phyloP scores from a whole-genome alignment of 441 rosid species.

The Erodium texanum region DNA sequence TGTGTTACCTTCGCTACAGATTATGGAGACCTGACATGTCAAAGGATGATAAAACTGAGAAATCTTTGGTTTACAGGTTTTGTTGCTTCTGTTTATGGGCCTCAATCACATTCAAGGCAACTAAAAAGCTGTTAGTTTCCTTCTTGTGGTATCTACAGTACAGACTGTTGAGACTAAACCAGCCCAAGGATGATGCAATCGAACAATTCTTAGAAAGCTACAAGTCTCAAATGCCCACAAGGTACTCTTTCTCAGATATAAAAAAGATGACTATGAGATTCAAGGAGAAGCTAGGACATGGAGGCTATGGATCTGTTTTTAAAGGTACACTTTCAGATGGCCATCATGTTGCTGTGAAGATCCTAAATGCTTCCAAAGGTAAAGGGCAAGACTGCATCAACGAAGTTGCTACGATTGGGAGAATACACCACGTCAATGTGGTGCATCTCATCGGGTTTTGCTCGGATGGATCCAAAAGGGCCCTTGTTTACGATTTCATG shows the following conservation, averaged over 20 bases:
- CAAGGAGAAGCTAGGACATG: neutral
- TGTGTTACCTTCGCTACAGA: neutral
- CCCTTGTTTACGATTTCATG: neutral
- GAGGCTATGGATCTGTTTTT: conserved; percentile 6
- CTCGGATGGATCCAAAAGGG: conserved; percentile 1
- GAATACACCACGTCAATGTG: conserved; percentile 10
- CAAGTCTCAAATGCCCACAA: conserved; percentile 3
- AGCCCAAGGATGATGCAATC: neutral
- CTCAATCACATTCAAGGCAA: neutral
- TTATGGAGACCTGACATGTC: neutral
- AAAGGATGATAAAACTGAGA: neutral
- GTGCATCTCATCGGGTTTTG: neutral
- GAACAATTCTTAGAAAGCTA: neutral
- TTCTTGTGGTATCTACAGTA: neutral
- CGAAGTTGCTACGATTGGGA: conserved; percentile 3
- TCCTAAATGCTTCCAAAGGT: neutral
- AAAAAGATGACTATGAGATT: neutral
- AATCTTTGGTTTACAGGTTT: neutral
- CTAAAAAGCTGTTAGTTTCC: neutral
- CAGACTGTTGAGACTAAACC: neutral
- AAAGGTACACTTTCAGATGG: neutral
- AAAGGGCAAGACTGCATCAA: conserved; percentile 1
- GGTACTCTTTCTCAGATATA: neutral
- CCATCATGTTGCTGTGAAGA: neutral
- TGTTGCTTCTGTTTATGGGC: neutral